Evolutionary conservation across 1,139 yeast genomes (phyloP).

Genomic region (Schwanniomyces etchellsii): DNA sequence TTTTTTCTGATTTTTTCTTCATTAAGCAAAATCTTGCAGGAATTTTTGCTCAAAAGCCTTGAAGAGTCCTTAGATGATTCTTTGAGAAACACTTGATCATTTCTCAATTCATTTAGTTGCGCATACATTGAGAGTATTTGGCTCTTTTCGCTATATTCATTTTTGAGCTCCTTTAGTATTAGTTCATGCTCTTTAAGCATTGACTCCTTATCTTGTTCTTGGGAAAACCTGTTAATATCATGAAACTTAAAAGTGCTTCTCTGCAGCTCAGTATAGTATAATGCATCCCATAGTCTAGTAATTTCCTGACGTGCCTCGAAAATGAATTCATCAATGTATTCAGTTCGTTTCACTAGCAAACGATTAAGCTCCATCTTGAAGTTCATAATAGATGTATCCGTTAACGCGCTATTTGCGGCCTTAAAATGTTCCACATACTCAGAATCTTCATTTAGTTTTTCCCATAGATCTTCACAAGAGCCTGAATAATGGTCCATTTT

Average conservation of each 20-base stretch:
- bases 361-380: slow-evolving; percentile 54
- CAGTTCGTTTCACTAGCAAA: slow-evolving; percentile 54
- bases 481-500: slow-evolving; percentile 25
- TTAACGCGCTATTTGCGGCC: slow-evolving; percentile 28
- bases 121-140: slow-evolving; percentile 52
- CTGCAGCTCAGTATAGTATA: slow-evolving; percentile 51
- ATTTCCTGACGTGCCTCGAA: slow-evolving; percentile 55
- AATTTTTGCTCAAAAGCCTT: slow-evolving; percentile 67
- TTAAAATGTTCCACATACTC: slow-evolving; percentile 35
- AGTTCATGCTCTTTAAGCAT: slow-evolving; percentile 55
- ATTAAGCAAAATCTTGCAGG: slow-evolving; percentile 70
- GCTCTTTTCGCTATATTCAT: slow-evolving; percentile 44
- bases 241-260: slow-evolving; percentile 31
- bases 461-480: slow-evolving; percentile 46
- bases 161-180: slow-evolving; percentile 49
- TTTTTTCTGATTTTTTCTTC: slow-evolving; percentile 76
- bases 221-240: slow-evolving; percentile 30
- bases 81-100: slow-evolving; percentile 58
- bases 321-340: slow-evolving; percentile 64
- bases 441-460: slow-evolving; percentile 36
- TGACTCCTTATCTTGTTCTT: slow-evolving; percentile 46
- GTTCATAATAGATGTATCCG: slow-evolving; percentile 29
- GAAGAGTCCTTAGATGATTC: slow-evolving; percentile 78
- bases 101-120: slow-evolving; percentile 48
- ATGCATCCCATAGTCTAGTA: slow-evolving; percentile 52